Evolutionary conservation across 2,329 filamentous ascomycete species (phyloP).

Genomic region (Calonectria henricotiae): DNA sequence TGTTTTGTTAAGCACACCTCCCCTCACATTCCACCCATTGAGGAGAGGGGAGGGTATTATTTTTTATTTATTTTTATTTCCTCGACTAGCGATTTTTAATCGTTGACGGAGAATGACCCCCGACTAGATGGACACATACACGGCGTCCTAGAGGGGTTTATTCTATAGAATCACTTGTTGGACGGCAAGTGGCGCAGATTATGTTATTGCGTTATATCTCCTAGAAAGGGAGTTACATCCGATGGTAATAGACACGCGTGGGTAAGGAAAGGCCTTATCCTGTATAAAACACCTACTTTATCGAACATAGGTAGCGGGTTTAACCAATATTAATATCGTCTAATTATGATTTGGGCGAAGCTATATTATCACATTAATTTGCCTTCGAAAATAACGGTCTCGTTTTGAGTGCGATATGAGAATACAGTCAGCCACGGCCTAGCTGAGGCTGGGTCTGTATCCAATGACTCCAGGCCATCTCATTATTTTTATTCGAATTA

Average conservation of each 20-base stretch:
- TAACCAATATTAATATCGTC: constrained; percentile 23
- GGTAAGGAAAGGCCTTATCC: constrained; percentile 3
- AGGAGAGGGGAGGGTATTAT: neutral
- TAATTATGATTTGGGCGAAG: neutral
- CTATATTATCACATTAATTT: neutral
- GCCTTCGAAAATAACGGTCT: neutral
- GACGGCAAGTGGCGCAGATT: constrained; percentile 26
- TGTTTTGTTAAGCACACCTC: constrained; percentile 17
- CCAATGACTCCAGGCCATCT: no score
- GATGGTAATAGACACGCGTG: constrained; percentile 34
- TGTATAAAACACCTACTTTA: constrained; percentile 35
- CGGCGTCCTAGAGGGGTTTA: constrained; percentile 5
- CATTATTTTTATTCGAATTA: no score
- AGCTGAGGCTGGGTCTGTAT: no score
- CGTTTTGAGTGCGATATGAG: neutral
- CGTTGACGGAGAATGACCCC: neutral
- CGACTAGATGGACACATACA: constrained; percentile 21
- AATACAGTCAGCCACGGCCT: no score
- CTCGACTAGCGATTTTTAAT: constrained; percentile 15
- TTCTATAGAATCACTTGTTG: constrained; percentile 17
- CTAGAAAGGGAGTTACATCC: constrained; percentile 22
- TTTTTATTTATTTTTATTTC: neutral
- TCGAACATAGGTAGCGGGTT: constrained; percentile 30
- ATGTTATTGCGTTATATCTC: constrained; percentile 9
- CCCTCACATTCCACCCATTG: constrained; percentile 9